Conservation (phyloP, 306 rosid species). For the Fragaria nilgerrensis region DNA sequence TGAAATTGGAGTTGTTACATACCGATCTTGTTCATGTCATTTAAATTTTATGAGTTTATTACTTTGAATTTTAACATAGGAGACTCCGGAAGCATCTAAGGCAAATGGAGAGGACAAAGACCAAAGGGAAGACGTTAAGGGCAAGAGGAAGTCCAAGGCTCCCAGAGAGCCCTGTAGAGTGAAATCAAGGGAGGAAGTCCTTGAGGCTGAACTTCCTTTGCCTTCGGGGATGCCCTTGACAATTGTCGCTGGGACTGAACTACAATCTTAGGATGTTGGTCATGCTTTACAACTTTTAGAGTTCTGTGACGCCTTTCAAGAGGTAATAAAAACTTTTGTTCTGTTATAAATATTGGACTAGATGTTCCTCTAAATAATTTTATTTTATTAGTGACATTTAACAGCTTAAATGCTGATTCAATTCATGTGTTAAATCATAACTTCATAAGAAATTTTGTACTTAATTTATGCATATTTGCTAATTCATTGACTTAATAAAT, state of each 20-base stretch:
- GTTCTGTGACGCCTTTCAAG: slow-evolving; percentile 59
- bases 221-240: slow-evolving; percentile 48
- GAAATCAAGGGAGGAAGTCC: slow-evolving; percentile 11
- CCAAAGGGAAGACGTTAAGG: slow-evolving; percentile 8
- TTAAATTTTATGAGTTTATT: not conserved
- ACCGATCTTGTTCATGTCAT: not conserved
- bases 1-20: not conserved
- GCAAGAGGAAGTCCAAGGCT: not conserved
- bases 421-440: not conserved
- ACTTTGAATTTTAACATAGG: slow-evolving; percentile 25
- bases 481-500: no score
- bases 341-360: not conserved
- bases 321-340: slow-evolving; percentile 33
- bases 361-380: not conserved
- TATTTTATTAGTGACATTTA: not conserved
- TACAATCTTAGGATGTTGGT: slow-evolving; percentile 53
- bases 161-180: not conserved
- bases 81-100: slow-evolving; percentile 5
- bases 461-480: not conserved
- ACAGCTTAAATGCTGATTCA: not conserved
- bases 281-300: slow-evolving; percentile 69
- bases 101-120: slow-evolving; percentile 20
- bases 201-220: slow-evolving; percentile 28
- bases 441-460: not conserved
- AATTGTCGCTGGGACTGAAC: slow-evolving; percentile 40